A percentile compares a stretch with the other conserved stretches of the same genome.
phyloP scores from a whole-genome alignment of 2,329 filamentous ascomycete genomes.

The Pyrenophora tritici-repentis region DNA sequence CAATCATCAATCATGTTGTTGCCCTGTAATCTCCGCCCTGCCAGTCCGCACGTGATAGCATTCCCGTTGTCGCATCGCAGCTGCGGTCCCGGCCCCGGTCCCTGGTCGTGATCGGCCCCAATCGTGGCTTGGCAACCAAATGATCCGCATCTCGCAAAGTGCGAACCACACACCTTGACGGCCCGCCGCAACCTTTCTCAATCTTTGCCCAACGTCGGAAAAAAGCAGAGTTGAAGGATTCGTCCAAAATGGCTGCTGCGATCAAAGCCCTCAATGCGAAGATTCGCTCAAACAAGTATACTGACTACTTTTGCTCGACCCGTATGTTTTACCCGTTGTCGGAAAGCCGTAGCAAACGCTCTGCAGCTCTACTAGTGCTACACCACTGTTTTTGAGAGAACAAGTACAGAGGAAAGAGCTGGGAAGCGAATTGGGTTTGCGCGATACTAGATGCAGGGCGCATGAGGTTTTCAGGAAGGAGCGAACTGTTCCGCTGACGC shows the following conservation, averaged over 20 bases:
- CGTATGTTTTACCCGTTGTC: constrained; percentile 48
- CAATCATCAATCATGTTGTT: not conserved
- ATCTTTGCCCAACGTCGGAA: not conserved
- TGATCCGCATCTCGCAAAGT: constrained; percentile 14
- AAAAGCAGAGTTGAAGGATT: constrained; percentile 3
- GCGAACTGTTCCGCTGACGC: constrained; percentile 9
- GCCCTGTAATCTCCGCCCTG: not conserved
- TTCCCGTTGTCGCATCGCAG: constrained; percentile 12
- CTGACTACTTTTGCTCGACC: constrained; percentile 60
- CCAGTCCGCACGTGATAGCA: constrained; percentile 14
- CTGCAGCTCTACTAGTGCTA: not conserved
- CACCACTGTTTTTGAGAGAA: not conserved
- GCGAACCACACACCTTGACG: constrained; percentile 9
- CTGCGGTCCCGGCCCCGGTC: constrained; percentile 1
- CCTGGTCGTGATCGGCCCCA: constrained; percentile 11
- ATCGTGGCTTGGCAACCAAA: constrained; percentile 14
- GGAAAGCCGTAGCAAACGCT: not conserved
- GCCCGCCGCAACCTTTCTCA: constrained; percentile 11
- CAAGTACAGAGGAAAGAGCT: not conserved
- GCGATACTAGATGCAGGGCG: not conserved
- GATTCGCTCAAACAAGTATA: constrained; percentile 56
- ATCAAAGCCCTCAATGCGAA: constrained; percentile 60
- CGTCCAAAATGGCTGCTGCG: constrained; percentile 55
- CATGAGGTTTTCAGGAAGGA: too few relatives aligned
- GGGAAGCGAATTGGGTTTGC: not conserved